A percentile compares a stretch with the other conserved stretches of the same genome.
phyloP scores from a whole-genome alignment of 2,329 filamentous ascomycete genomes.

The Epicoccum sorghinum region DNA sequence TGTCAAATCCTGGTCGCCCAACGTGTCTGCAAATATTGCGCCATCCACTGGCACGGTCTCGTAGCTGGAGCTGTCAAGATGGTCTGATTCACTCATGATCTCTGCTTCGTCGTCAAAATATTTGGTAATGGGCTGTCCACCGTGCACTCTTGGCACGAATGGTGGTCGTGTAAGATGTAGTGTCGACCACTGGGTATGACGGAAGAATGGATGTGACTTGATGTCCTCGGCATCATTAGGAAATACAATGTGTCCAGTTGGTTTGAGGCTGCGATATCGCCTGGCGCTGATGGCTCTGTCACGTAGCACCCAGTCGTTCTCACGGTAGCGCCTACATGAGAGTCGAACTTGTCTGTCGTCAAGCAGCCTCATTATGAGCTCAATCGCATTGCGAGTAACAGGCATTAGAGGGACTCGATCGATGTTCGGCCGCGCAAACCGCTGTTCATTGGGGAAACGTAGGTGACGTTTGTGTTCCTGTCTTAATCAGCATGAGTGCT shows the following conservation, averaged over 20 bases:
- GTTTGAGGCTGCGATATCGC: conserved; percentile 37
- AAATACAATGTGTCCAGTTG: conserved; percentile 71
- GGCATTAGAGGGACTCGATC: conserved; percentile 48
- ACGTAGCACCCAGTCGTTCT: conserved; percentile 61
- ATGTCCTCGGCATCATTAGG: conserved; percentile 86
- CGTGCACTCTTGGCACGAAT: conserved; percentile 74
- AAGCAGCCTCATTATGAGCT: conserved; percentile 76
- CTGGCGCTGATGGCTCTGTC: conserved; percentile 34
- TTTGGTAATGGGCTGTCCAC: conserved; percentile 65
- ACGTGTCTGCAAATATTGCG: conserved; percentile 2
- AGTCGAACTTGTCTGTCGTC: conserved; percentile 77
- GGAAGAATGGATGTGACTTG: conserved; percentile 87
- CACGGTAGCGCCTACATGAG: conserved; percentile 75
- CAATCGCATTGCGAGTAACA: conserved; percentile 73
- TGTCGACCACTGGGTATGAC: conserved; percentile 75
- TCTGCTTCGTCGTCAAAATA: conserved; percentile 88
- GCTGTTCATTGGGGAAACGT: conserved; percentile 67
- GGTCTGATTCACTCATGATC: conserved; percentile 55
- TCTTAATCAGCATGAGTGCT: conserved; percentile 17
- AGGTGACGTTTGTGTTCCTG: conserved; percentile 75
- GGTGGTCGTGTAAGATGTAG: conserved; percentile 75
- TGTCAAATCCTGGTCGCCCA: not conserved
- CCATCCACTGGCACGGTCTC: conserved; percentile 19
- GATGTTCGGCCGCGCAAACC: conserved; percentile 60
- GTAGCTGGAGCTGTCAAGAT: conserved; percentile 45